Evolutionary conservation across 441 rosid genomes (phyloP), one percentile per base, ranked within the genome.

Genomic region (Sinapis alba): DNA sequence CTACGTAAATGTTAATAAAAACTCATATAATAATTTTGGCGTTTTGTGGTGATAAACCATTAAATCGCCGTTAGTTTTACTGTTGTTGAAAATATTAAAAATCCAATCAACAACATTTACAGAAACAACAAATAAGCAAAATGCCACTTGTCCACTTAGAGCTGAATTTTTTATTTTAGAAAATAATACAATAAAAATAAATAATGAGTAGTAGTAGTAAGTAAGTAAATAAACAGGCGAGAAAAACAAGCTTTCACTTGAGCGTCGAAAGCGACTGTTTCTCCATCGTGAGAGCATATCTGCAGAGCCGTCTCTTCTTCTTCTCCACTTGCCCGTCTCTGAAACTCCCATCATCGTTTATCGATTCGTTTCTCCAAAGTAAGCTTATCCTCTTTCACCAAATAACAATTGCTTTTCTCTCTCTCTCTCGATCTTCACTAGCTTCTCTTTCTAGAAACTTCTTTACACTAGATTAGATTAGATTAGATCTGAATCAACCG

Each of bases 231-330:
- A 13, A 56, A 26, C 15, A 57, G 32, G 69, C 9, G 69, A 72
- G 76, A 72, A 62, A 62, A 71, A 57, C 4, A 23, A 61, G 68
- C 18, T 27, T 34, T n/a, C 56, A 18, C 56, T 50, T 50, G 56
- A 62, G 38, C 41, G 67, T 47, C 21, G 47, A 19, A 36, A 32
- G 36, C 51, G 65, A 65, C 66, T 61, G 53, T 61, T 32, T 68
- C 68, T 69, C 54, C 51, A 50, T 16, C 65, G 60, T 69, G 56
- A 2, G 47, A 69, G 50, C 64, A 69, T 62, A 13, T 69, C 69
- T 20, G 11, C 20, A 0, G n/a, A 51, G 59, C 69, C 63, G 23
- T 74, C 51, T 59, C 18, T 24, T 66, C 57, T 30, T 45, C 50
- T 59, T 24, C 62, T 1, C 13, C 62, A 32, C 78, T n/a, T n/a